These are phyloP conservation scores for Vitis hybrid DNA, from an alignment of 177 flowering plant species.

Conservation along the genomic window DNA sequence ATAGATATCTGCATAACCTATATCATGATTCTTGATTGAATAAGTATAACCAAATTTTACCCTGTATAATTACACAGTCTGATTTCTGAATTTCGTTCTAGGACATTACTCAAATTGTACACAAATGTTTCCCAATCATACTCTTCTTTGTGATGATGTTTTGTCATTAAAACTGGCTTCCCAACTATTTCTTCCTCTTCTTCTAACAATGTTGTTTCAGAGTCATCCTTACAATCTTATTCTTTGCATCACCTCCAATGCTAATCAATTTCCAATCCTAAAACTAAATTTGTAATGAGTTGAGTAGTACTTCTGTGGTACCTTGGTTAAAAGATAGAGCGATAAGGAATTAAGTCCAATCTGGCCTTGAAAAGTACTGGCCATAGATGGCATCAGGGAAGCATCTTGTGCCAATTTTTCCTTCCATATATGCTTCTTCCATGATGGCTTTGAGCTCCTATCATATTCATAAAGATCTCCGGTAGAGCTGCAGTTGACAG, in stretches of 20 bases:
- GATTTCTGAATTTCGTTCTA: too few relatives aligned
- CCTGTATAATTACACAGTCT: too few relatives aligned
- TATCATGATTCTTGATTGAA: too few relatives aligned
- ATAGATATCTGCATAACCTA: not conserved
- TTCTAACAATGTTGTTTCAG: too few relatives aligned
- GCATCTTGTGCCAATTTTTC: slow-evolving; percentile 38
- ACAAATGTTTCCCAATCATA: too few relatives aligned
- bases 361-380: slow-evolving; percentile 47
- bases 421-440: slow-evolving; percentile 81
- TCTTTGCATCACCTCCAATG: not conserved
- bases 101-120: too few relatives aligned
- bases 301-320: slow-evolving; percentile 16
- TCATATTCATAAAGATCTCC: slow-evolving; percentile 88
- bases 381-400: slow-evolving; percentile 42
- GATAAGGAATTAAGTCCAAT: slow-evolving; percentile 64
- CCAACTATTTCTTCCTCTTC: too few relatives aligned
- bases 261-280: not conserved
- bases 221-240: too few relatives aligned
- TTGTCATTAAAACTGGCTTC: too few relatives aligned
- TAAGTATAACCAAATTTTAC: too few relatives aligned
- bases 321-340: slow-evolving; percentile 71
- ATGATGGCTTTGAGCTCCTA: slow-evolving; percentile 66
- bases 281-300: not conserved
- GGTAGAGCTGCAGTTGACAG: slow-evolving; percentile 49
- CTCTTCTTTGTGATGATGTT: too few relatives aligned